Base-by-base conservation (phyloP, 129 eudicot species). In the Pulicaria dysenterica region DNA sequence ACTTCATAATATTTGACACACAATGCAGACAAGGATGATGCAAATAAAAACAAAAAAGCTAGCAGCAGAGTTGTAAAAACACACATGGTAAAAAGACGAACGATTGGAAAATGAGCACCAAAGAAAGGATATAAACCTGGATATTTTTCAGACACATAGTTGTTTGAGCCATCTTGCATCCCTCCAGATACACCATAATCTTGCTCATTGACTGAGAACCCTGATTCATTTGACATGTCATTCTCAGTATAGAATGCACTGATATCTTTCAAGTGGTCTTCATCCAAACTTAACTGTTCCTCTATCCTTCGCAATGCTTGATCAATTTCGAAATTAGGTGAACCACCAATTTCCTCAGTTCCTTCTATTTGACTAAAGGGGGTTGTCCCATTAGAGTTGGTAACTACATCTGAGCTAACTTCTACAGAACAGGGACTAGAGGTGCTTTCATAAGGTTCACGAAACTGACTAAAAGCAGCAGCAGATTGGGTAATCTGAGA, bases 201-300 rank as follows among this genome's bases (percentile, higher is more conserved):
- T 45, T 69, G 86, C 74, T 64, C 79, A 48, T 15, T 15, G 61
- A 80, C 64, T 7, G 58, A 47, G 78, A 78, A 64, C 42, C 57
- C 87, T 19, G 80, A 72, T 74, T 78, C 85, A 87, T 81, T 72
- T 58, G 85, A 71, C 59, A 63, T 72, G 31, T 66, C 83, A 73
- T 80, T 80, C 77, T 78, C 87, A 75, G 51, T 37, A 76, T 64
- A 70, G 71, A 75, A 67, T 36, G 76, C 61, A 72, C 71, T 74
- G 55, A 75, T 11, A 50, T 80, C 83, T 78, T 82, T 69, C 39
- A 82, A 41, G 61, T 76, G 78, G 10, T 93, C 90, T 75, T 90
- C 98, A 47, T 79, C 84, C 78, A 94, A 87, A 81, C 97, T 91
- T 77, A 91, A 75, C 76, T 91, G 96, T 71, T 86, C 87, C 73